Evolutionary conservation across 1,139 yeast genomes (phyloP), one percentile per base, ranked within the genome.

Genomic region (Scheffersomyces insectosa): DNA sequence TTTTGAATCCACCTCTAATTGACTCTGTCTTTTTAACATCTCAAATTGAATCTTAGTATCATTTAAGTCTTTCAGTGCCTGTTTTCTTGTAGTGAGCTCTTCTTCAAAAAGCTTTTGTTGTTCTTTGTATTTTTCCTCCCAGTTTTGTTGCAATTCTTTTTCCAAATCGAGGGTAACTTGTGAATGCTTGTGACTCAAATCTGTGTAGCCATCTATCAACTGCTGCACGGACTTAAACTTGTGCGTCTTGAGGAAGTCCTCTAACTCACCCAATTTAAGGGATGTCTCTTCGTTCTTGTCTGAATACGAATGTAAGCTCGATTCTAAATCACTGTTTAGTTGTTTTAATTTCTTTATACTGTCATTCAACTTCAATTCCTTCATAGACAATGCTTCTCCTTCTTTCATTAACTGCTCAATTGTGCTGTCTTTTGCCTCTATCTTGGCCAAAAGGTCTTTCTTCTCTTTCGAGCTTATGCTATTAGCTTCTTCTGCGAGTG

Each of bases 341-440:
- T 74, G 61, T 43, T 82, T 79, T 39, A 89, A 63, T 48, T 75
- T 75, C 52, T 87, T 87, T 41, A 91, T 80, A 1, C 83, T 72
- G 33, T 82, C 88, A 55, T 80, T 83, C 42, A 84, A 74, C 52
- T 80, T 80, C 31, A 89, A 71, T 56, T 93, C 97, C 48, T 82
- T 85, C 46, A 78, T 77, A 0, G 96, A 85, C 33, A 91, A 67
- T 27, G 78, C 80, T 49, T 87, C 85, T 3, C 97, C 97, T 63
- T 91, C 98, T 45, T 79, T 81, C 57, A 86, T 63, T 31, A 91
- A 69, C 48, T 72, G 75, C 32, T 75, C 67, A 23, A 80, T 84
- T 47, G 86, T 74, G 32, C 70, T 72, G 38, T 86, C 90, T 50
- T 79, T 79, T 35, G 75, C 79, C 3, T 72, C 66, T 6, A 70